Evolutionary conservation across 176 grass and related monocot genomes (phyloP).

Genomic region (Areca catechu): DNA sequence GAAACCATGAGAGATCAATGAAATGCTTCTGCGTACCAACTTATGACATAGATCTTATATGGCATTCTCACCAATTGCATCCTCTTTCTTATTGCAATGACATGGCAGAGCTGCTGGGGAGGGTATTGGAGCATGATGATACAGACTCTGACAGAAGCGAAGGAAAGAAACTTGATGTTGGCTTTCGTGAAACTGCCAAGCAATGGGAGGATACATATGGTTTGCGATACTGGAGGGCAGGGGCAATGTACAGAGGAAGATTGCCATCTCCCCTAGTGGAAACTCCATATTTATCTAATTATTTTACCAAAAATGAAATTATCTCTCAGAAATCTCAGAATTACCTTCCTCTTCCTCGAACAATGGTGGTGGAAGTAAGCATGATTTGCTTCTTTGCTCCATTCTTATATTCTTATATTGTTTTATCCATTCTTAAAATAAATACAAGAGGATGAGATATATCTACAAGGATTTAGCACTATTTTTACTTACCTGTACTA

Average conservation of each 20-base stretch:
- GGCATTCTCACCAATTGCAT: constrained; percentile 84
- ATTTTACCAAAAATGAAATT: constrained; percentile 2
- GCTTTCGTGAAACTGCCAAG: constrained; percentile 57
- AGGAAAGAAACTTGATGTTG: constrained; percentile 80
- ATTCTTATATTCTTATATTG: too few species aligned
- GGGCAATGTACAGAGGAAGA: constrained; percentile 64
- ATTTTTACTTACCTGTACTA: too few species aligned
- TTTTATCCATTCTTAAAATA: too few species aligned
- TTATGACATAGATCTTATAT: constrained; percentile 87
- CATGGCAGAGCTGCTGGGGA: constrained; percentile 63
- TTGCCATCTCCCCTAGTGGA: constrained; percentile 51
- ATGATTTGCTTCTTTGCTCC: not conserved
- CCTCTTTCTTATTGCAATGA: constrained; percentile 67
- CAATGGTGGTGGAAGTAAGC: constrained; percentile 53
- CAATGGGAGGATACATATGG: constrained; percentile 75
- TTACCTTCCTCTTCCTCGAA: constrained; percentile 27
- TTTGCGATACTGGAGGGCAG: constrained; percentile 80
- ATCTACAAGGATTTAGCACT: too few species aligned
- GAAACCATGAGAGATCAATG: constrained; percentile 64
- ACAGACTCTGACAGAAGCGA: constrained; percentile 64
- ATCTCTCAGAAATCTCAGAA: constrained; percentile 15
- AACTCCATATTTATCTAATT: constrained; percentile 27
- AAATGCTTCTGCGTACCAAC: constrained; percentile 69
- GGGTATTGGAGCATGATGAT: constrained; percentile 91
- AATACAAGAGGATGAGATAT: too few species aligned